Conservation (phyloP, 441 rosid genomes). For the Jatropha podagrica region DNA sequence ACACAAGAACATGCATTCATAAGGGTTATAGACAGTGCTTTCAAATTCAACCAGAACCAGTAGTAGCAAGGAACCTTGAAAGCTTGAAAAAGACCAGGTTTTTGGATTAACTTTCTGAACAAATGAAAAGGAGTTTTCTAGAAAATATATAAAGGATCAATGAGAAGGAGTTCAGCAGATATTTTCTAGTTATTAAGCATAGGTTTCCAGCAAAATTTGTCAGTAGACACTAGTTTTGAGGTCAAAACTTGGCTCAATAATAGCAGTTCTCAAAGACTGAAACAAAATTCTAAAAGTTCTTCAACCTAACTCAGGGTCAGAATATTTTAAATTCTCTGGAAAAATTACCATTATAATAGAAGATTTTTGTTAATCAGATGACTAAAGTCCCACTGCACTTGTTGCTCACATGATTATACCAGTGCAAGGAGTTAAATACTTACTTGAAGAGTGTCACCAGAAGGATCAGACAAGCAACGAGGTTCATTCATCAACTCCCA, state of each 20-base stretch:
- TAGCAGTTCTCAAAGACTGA: not conserved
- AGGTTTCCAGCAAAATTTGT: not conserved
- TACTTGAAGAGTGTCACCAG: conserved; percentile 91
- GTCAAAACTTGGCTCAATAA: not conserved
- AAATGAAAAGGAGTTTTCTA: not conserved
- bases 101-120: not conserved
- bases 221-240: not conserved
- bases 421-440: conserved; percentile 29
- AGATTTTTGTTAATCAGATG: conserved; percentile 6
- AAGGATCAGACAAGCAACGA: conserved; percentile 83
- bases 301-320: not conserved
- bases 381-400: not conserved
- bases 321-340: not conserved
- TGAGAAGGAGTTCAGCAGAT: not conserved
- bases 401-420: not conserved
- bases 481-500: conserved; percentile 99
- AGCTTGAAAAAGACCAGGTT: not conserved
- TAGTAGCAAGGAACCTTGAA: not conserved
- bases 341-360: not conserved
- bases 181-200: not conserved
- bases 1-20: not conserved
- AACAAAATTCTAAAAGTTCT: not conserved
- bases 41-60: not conserved
- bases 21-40: not conserved
- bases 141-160: not conserved